phyloP scores from a whole-genome alignment of 768 basidiomycete genomes.

The Russula emetica region DNA sequence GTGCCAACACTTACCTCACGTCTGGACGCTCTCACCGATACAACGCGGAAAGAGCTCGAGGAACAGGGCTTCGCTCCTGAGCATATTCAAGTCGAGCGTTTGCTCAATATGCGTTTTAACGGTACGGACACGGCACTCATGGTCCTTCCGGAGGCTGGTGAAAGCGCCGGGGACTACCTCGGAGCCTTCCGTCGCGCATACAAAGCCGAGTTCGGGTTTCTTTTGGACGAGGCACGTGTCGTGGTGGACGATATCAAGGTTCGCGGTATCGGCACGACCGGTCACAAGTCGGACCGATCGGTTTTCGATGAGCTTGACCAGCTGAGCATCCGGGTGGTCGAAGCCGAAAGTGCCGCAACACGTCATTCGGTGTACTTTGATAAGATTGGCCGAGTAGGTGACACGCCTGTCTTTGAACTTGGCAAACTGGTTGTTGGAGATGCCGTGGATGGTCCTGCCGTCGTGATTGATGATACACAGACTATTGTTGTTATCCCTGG shows the following conservation, averaged over 20 bases:
- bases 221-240: slow-evolving; percentile 76
- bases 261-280: slow-evolving; percentile 87
- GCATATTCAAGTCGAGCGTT: slow-evolving; percentile 70
- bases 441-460: slow-evolving; percentile 74
- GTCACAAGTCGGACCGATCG: slow-evolving; percentile 72
- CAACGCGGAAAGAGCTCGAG: slow-evolving; percentile 62
- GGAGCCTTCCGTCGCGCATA: slow-evolving; percentile 76
- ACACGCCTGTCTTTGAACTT: slow-evolving; percentile 78
- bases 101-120: slow-evolving; percentile 90
- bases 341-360: slow-evolving; percentile 45
- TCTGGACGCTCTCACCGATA: slow-evolving; percentile 60
- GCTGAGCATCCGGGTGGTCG: slow-evolving; percentile 43
- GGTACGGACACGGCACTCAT: slow-evolving; percentile 92
- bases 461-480: slow-evolving; percentile 94
- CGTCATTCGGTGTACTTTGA: slow-evolving; percentile 78
- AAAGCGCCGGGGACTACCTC: slow-evolving; percentile 61
- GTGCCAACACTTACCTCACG: slow-evolving; percentile 53
- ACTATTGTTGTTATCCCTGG: slow-evolving; percentile 85
- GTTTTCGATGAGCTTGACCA: slow-evolving; percentile 69
- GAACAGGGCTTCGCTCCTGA: slow-evolving; percentile 77
- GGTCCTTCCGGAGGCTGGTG: slow-evolving; percentile 58
- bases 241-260: slow-evolving; percentile 92
- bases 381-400: slow-evolving; percentile 63
- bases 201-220: slow-evolving; percentile 86
- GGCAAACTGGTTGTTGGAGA: slow-evolving; percentile 65